phyloP scores from a whole-genome alignment of 176 grass and related monocot genomes.

The Leersia perrieri region DNA sequence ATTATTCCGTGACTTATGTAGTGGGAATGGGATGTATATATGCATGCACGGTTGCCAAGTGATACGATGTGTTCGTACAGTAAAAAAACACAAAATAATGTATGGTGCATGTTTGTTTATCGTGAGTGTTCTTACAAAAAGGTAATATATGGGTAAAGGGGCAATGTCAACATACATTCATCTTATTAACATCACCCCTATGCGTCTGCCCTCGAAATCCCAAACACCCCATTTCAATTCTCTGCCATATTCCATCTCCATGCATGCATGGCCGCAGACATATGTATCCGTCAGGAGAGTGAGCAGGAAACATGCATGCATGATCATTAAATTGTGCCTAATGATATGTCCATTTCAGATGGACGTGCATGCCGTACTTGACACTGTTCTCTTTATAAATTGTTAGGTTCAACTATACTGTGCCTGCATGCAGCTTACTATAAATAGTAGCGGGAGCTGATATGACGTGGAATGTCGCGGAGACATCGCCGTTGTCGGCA shows the following conservation, averaged over 20 bases:
- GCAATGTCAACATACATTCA: no score
- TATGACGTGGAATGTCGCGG: not conserved
- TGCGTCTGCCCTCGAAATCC: no score
- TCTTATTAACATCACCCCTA: no score
- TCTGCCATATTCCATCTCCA: not conserved
- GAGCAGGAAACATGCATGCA: not conserved
- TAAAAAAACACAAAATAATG: no score
- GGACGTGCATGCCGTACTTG: not conserved
- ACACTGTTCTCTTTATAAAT: not conserved
- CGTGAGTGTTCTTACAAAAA: no score
- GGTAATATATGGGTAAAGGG: no score
- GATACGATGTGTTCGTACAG: no score
- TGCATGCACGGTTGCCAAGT: no score
- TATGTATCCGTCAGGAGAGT: not conserved
- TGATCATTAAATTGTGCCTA: not conserved
- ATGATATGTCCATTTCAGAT: not conserved
- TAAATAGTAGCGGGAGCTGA: not conserved
- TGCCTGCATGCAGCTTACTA: constrained; percentile 10
- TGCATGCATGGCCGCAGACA: not conserved
- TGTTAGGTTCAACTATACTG: constrained; percentile 18
- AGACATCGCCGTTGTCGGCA: not conserved
- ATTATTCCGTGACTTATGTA: no score
- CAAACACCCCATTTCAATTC: no score
- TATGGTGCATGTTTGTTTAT: no score
- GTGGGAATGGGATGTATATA: no score